These are phyloP conservation scores for Salix exigua DNA, from an alignment of 345 rosid genomes.

Conservation along the genomic window DNA sequence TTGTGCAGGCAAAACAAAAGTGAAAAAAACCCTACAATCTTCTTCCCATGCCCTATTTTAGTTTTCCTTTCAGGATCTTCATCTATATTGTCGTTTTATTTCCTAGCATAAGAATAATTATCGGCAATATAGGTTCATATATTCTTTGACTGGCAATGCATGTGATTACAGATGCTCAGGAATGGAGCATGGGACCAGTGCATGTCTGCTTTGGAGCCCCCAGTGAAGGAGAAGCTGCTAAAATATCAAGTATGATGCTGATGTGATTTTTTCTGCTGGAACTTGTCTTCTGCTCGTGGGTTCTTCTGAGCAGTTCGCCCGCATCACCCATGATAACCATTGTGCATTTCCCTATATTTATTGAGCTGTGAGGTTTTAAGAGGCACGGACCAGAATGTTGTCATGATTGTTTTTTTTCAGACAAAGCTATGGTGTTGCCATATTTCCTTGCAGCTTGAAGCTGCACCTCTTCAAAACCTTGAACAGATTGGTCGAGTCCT, in stretches of 20 bases:
- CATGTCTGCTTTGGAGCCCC: conserved; percentile 78
- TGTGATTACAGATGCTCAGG: conserved; percentile 64
- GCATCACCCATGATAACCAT: conserved; percentile 16
- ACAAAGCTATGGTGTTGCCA: conserved; percentile 15
- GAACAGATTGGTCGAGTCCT: not conserved
- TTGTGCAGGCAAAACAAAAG: not conserved
- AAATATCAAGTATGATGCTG: conserved; percentile 62
- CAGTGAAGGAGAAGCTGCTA: conserved; percentile 74
- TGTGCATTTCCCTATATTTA: conserved; percentile 16
- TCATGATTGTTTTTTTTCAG: conserved; percentile 20
- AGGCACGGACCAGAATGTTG: conserved; percentile 21
- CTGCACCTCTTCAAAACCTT: conserved; percentile 7
- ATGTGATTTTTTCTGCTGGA: conserved; percentile 3
- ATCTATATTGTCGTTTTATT: not conserved
- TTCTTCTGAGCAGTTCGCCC: conserved; percentile 11
- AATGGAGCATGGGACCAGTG: conserved; percentile 87
- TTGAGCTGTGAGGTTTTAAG: conserved; percentile 19
- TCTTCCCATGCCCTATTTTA: not conserved
- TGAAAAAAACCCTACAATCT: not conserved
- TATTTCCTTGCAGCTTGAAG: conserved; percentile 24
- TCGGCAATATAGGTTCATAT: not conserved
- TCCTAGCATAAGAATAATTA: not conserved
- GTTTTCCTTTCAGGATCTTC: not conserved
- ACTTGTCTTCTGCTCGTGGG: conserved; percentile 2
- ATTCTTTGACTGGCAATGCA: not conserved